Conservation (phyloP, 2,329 filamentous ascomycete genomes). For the Sarocladiaceae sp. region DNA sequence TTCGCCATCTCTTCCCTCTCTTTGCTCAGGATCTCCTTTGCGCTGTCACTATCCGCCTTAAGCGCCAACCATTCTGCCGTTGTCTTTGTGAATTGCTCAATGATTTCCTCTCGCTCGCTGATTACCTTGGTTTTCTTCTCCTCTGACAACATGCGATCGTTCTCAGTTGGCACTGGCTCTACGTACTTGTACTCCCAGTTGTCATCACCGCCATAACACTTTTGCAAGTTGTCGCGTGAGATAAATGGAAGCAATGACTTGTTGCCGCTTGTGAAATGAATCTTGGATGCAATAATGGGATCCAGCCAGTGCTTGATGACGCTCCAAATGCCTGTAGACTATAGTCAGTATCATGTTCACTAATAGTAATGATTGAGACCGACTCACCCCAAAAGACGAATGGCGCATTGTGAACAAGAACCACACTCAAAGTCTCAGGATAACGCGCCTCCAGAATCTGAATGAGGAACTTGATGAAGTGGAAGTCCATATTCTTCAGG, state of each 20-base stretch:
- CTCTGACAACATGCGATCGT: constrained; percentile 44
- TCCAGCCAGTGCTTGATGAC: constrained; percentile 74
- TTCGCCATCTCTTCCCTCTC: constrained; percentile 43
- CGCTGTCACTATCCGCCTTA: constrained; percentile 22
- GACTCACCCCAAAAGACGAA: constrained; percentile 57
- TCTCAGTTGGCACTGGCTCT: constrained; percentile 57
- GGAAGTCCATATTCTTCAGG: constrained; percentile 72
- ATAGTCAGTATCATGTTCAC: not conserved
- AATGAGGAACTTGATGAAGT: constrained; percentile 74
- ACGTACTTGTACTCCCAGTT: constrained; percentile 62
- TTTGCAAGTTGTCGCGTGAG: constrained; percentile 46
- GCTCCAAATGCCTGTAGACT: constrained; percentile 38
- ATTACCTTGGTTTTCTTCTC: constrained; percentile 44
- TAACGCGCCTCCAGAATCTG: constrained; percentile 78
- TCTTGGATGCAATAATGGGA: constrained; percentile 68
- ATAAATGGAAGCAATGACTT: constrained; percentile 62
- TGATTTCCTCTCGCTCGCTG: constrained; percentile 46
- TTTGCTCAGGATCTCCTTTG: constrained; percentile 22
- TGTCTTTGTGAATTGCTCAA: constrained; percentile 52
- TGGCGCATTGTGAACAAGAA: constrained; percentile 71
- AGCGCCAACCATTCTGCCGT: constrained; percentile 55
- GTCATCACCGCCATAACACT: constrained; percentile 63
- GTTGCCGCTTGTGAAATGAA: constrained; percentile 62
- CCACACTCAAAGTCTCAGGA: constrained; percentile 65
- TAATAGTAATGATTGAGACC: not conserved